Evolutionary conservation across 192 early-diverging fungal genomes (phyloP), one percentile per base, ranked within the genome.

Genomic region (Coemansia sp.): DNA sequence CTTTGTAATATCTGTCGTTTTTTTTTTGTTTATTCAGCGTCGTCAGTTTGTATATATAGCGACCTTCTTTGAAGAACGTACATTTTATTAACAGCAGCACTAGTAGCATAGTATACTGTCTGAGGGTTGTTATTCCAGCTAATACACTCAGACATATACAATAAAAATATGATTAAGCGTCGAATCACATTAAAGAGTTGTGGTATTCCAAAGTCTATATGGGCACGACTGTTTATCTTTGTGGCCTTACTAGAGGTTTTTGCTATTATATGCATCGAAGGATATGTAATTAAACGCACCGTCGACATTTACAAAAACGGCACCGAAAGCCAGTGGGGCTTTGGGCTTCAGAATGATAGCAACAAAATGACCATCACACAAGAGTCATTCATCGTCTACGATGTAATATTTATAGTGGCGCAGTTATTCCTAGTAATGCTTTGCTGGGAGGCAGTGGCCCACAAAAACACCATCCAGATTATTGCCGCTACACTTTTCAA

Each of bases 391-490:
- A 75, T 84, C 65, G 92, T 94, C 21, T 97, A 97, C 76, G 86
- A 93, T 77, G 83, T 91, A 4, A 85, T 97, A 31, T 97, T 95
- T 69, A 93, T 93, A 24, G 80, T 93, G 4, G 90, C 92, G 8
- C 92, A 95, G 71, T 51, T 97, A 22, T 97, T 95, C 70, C 87
- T 89, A 57, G 83, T 94, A 27, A 86, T 88, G 39, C 82, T 97
- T 55, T 87, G 88, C 74, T 87, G 89, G 76, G 95, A 97, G 83
- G 95, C 95, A 86, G 88, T 97, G 54, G 90, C 86, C 63, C 88
- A 94, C 79, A 87, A 94, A 74, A 97, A 97, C 81, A 93, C 94
- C 22, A 94, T 97, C 64, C 94, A 97, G 68, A 88, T 94, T 51
- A 88, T 93, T 54, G 85, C 87, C 0, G 82, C 86, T 5, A 86